Percentiles rank a stretch among this genome's conserved stretches.
Evolutionary conservation across 1,139 yeast species (phyloP).

Genomic region (Hanseniaspora uvarum): DNA sequence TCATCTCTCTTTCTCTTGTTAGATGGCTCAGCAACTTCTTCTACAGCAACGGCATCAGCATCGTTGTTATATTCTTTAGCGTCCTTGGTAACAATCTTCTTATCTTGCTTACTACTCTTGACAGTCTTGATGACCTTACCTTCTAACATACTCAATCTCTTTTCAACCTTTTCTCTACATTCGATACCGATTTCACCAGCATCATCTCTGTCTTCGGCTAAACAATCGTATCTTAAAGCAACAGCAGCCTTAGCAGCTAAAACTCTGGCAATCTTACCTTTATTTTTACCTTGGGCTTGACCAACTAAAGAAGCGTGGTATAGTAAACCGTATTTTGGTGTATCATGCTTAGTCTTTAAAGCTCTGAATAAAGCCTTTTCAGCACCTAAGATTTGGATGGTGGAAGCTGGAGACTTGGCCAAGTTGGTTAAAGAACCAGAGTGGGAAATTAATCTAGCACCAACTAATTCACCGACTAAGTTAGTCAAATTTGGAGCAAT

Average conservation of each 20-base stretch:
- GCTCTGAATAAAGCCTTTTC: conserved; percentile 99
- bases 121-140: conserved; percentile 87
- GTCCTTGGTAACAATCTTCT: conserved; percentile 74
- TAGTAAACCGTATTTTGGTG: conserved; percentile 95
- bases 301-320: conserved; percentile 97
- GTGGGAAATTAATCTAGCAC: conserved; percentile 96
- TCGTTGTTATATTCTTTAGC: conserved; percentile 87
- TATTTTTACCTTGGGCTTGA: conserved; percentile 93
- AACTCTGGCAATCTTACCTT: conserved; percentile 98
- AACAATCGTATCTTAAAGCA: conserved; percentile 89
- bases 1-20: conserved; percentile 43
- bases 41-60: conserved; percentile 58
- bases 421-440: conserved; percentile 89
- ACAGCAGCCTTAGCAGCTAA: conserved; percentile 98
- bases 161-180: conserved; percentile 87
- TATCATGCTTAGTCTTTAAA: conserved; percentile 92
- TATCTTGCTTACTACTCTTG: conserved; percentile 62
- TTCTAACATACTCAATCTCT: conserved; percentile 87
- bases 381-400: conserved; percentile 97
- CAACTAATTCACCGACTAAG: conserved; percentile 93
- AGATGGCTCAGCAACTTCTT: conserved; percentile 36
- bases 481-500: conserved; percentile 96
- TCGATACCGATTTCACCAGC: conserved; percentile 87
- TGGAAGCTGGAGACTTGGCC: conserved; percentile 97
- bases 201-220: conserved; percentile 94